These are phyloP conservation scores for Phyllosticta capitalensis DNA, from an alignment of 2,329 filamentous ascomycete genomes.

Conservation along the genomic window DNA sequence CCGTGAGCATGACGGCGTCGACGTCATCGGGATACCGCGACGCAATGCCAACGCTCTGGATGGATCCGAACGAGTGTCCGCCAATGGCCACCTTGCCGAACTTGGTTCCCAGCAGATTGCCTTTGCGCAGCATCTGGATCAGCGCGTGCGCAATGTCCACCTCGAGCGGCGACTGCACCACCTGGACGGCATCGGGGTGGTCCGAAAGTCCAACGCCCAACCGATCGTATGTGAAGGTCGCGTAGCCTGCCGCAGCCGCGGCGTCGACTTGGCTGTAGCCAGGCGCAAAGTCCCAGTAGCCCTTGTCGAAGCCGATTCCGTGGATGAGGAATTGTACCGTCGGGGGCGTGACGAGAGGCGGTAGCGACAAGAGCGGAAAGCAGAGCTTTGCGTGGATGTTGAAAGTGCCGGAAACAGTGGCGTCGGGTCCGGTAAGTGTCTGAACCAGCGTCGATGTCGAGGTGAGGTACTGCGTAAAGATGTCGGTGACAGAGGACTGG, in stretches of 20 bases:
- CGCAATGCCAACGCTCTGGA: slow-evolving; percentile 25
- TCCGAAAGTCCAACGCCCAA: slow-evolving; percentile 30
- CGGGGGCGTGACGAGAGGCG: neutral
- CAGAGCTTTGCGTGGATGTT: neutral
- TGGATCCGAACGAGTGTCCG: slow-evolving; percentile 32
- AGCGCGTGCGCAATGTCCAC: slow-evolving; percentile 29
- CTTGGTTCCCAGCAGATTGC: slow-evolving; percentile 17
- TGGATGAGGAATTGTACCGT: slow-evolving; percentile 30
- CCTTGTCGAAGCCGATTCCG: slow-evolving; percentile 31
- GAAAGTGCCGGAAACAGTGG: neutral
- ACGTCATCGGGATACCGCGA: slow-evolving; percentile 24
- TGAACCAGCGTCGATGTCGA: neutral
- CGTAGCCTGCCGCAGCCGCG: slow-evolving; percentile 29
- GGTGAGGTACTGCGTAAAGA: neutral
- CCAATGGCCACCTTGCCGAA: slow-evolving; percentile 31
- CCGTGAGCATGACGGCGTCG: slow-evolving; percentile 30
- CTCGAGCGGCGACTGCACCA: slow-evolving; percentile 30
- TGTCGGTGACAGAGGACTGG: neutral
- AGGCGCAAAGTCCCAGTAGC: slow-evolving; percentile 30
- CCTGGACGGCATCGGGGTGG: slow-evolving; percentile 29
- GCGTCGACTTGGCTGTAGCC: slow-evolving; percentile 33
- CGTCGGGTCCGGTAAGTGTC: neutral
- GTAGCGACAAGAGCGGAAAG: neutral
- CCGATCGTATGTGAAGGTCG: slow-evolving; percentile 35
- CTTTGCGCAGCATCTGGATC: slow-evolving; percentile 20